Evolutionary conservation across 257 asterid genomes (phyloP).

Genomic region (Orobanche coerulescens): DNA sequence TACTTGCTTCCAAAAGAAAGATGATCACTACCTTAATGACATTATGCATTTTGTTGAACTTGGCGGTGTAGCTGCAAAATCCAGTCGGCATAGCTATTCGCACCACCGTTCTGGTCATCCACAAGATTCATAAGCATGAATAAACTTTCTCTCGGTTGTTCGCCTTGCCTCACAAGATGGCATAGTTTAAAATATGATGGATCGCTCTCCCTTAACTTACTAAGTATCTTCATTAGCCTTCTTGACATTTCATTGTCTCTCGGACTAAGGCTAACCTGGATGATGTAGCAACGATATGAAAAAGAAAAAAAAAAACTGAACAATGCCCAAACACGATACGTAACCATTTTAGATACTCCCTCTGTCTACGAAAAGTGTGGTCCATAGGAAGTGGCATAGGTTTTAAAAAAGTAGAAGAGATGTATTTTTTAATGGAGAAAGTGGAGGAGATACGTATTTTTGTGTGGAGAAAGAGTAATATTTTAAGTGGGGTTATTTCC

Average conservation of each 20-base stretch:
- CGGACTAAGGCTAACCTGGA: conserved; percentile 42
- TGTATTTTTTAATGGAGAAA: too few relatives aligned
- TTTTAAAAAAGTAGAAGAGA: too few relatives aligned
- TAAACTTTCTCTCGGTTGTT: conserved; percentile 60
- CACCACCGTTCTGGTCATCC: conserved; percentile 48
- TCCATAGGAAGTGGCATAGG: too few relatives aligned
- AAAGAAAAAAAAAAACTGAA: too few relatives aligned
- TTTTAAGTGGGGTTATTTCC: too few relatives aligned
- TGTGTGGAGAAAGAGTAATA: too few relatives aligned
- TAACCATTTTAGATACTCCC: too few relatives aligned
- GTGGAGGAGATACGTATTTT: too few relatives aligned
- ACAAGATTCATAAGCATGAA: conserved; percentile 42
- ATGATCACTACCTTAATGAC: background rate
- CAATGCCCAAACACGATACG: too few relatives aligned
- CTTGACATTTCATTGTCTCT: conserved; percentile 51
- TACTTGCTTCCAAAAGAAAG: too few relatives aligned
- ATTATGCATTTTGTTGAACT: conserved; percentile 53
- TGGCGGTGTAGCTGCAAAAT: conserved; percentile 55
- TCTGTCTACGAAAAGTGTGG: too few relatives aligned
- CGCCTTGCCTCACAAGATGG: conserved; percentile 69
- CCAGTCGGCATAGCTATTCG: conserved; percentile 54
- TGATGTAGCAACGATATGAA: conserved; percentile 18
- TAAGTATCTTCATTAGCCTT: conserved; percentile 38
- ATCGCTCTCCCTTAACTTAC: conserved; percentile 41
- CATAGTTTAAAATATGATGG: conserved; percentile 48